These are phyloP conservation scores for Neurospora sp. DNA, from an alignment of 495 filamentous ascomycete species.

Conservation along the genomic window DNA sequence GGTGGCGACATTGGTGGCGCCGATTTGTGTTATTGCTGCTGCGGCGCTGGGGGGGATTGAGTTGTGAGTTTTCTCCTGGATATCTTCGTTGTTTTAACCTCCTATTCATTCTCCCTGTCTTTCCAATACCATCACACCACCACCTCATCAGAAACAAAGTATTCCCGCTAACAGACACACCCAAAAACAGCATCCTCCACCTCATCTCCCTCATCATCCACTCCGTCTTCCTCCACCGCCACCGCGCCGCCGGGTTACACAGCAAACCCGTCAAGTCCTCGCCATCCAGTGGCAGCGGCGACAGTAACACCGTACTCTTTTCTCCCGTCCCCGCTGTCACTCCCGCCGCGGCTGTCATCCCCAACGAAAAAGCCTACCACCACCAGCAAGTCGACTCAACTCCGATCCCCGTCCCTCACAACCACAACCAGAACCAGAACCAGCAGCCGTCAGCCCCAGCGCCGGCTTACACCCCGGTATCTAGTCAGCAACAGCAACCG, in stretches of 20 bases:
- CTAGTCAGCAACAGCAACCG: neutral
- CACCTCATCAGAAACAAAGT: no score
- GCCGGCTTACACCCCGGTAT: neutral
- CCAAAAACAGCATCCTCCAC: slow-evolving; percentile 25
- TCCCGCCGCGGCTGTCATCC: neutral
- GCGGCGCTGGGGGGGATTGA: slow-evolving; percentile 28
- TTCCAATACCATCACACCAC: no score
- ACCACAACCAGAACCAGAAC: neutral
- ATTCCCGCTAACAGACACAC: slow-evolving; percentile 3
- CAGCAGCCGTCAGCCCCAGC: neutral
- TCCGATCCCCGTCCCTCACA: neutral
- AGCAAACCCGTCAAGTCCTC: slow-evolving; percentile 18
- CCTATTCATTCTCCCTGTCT: no score
- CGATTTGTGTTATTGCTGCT: slow-evolving; percentile 8
- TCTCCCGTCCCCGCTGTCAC: neutral
- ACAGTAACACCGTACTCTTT: neutral
- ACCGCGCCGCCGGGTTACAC: slow-evolving; percentile 33
- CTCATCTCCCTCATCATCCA: slow-evolving; percentile 30
- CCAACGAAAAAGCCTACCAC: neutral
- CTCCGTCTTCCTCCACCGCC: slow-evolving; percentile 32
- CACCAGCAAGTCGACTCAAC: neutral
- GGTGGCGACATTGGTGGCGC: neutral
- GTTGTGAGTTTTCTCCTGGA: slow-evolving; percentile 36
- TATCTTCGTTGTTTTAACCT: no score
- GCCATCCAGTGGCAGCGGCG: neutral